Base-by-base conservation (phyloP, 371 early-diverging fungal genomes). In the Mortierella sp. region DNA sequence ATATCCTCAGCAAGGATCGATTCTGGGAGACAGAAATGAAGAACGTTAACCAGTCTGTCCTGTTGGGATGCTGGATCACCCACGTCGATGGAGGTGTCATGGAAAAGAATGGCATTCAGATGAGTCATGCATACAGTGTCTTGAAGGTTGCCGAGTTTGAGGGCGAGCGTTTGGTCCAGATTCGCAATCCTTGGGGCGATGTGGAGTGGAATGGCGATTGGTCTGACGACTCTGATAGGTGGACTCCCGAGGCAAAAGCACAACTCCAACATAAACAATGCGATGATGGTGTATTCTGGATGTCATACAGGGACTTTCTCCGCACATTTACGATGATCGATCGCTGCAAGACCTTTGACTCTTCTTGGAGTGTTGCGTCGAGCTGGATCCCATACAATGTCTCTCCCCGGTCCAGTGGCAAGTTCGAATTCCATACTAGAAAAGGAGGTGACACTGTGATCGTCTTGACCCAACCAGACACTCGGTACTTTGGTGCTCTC, bases 251-350 rank as follows among this genome's bases (percentile, higher is more conserved):
- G 63, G 73, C 76, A 9, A 75, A 72, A 24, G 67, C 65, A 58
- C 41, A 53, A 36, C 69, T 87, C 45, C 58, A 77, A 41, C 60
- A 69, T 36, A 40, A 65, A 45, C 74, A 84, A 33, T 71, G 77
- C 32, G 67, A 85, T 63, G 85, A 79, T 15, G 84, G 87, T 13
- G 64, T 60, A 15, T 87, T 87, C 70, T 87, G 87, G 87, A 87
- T 87, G 70, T 58, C 82, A 3, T 87, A 82, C 65, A 78, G 65
- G 68, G 85, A 85, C 47, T 87, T 85, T 58, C 52, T 84, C n/a
- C 63, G 69, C 43, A 67, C 74, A 43, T 87, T 74, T 45, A 72
- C 66, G 11, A 52, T 59, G 16, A 47, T 87, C 47, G 83, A 76
- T 33, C 70, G 76, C 32, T 73, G 77, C 57, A 69, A 69, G 4